Evolutionary conservation across 1,139 yeast species (phyloP), one percentile per base, ranked within the genome.

Genomic region (Debaryomyces psychrophilus): DNA sequence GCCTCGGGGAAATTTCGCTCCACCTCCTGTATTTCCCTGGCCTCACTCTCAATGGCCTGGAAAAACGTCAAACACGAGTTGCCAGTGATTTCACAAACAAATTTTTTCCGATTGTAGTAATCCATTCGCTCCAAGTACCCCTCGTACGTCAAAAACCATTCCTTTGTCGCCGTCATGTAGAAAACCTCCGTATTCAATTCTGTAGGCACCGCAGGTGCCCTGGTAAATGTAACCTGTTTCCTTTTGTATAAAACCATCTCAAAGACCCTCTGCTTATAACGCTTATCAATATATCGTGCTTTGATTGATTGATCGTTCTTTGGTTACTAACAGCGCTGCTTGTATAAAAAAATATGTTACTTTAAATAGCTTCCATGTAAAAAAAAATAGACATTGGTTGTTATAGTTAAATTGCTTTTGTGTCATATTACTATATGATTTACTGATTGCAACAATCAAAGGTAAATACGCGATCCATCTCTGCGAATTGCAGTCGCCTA

Each of bases 31-130:
- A 85, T 81, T 63, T 87, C 93, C 51, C 74, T 77, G 43, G 55
- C 55, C 68, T 93, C 99, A 54, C 89, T 83, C 49, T 83, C 82
- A 41, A 81, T 73, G 0, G 99, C 99, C 60, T 93, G 95, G 62
- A 90, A 90, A 63, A 82, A 93, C 0, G 97, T 89, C 48, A 92
- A 75, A 58, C 96, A 87, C 15, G 97, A 87, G 59, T 90, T 90
- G 22, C 99, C 99, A 0, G 97, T 90, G 46, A 93, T 86, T 69
- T 93, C 99, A 69, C 98, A 93, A 5, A 90, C 95, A 68, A 93
- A 93, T 62, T 89, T 87, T 54, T 83, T 82, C 49, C 83, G 79
- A 52, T 77, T 78, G 64, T 86, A 87, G 64, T 84, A 87, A 62
- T 87, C 90, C 70, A 86, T 67, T 45, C 92, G 68, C 14, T 68